A percentile compares a stretch with the other conserved stretches of the same genome.
phyloP scores from a whole-genome alignment of 1,139 yeast species.

The Ogataea hybrid region DNA sequence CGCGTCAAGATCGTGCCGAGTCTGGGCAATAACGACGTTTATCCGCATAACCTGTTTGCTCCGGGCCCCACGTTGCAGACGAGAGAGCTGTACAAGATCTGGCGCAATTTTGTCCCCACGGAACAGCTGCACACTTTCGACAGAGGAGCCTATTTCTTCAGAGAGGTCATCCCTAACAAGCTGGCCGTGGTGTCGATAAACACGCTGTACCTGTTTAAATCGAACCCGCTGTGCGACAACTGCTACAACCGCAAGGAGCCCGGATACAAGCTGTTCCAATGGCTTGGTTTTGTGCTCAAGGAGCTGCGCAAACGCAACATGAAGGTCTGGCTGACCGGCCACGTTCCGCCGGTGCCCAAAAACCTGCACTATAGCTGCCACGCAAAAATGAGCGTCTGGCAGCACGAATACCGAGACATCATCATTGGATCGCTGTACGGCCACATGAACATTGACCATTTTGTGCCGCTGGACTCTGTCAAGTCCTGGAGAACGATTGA shows the following conservation, averaged over 20 bases:
- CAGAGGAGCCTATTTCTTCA: conserved; percentile 71
- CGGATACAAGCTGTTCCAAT: too few species aligned
- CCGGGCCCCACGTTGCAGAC: conserved; percentile 87
- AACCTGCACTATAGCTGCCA: too few species aligned
- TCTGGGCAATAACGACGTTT: conserved; percentile 84
- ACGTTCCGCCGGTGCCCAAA: too few species aligned
- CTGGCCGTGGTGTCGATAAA: conserved; percentile 77
- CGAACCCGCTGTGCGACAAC: conserved; percentile 81
- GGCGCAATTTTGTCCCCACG: conserved; percentile 75
- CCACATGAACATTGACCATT: too few species aligned
- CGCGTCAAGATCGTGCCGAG: conserved; percentile 60
- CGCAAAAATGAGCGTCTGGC: too few species aligned
- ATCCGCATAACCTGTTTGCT: conserved; percentile 81
- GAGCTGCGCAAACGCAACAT: too few species aligned
- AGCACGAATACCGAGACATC: too few species aligned
- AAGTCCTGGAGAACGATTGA: conserved; percentile 59
- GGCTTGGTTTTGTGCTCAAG: too few species aligned
- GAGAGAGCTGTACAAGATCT: conserved; percentile 67
- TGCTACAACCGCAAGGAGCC: too few species aligned
- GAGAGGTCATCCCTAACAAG: conserved; percentile 73
- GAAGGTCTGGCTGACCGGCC: too few species aligned
- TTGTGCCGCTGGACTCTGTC: conserved; percentile 69
- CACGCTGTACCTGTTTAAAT: conserved; percentile 69
- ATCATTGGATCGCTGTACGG: too few species aligned
- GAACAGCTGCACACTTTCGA: conserved; percentile 73